phyloP scores from a whole-genome alignment of 1,284 basidiomycete genomes.

The Leccinum pachyderme region DNA sequence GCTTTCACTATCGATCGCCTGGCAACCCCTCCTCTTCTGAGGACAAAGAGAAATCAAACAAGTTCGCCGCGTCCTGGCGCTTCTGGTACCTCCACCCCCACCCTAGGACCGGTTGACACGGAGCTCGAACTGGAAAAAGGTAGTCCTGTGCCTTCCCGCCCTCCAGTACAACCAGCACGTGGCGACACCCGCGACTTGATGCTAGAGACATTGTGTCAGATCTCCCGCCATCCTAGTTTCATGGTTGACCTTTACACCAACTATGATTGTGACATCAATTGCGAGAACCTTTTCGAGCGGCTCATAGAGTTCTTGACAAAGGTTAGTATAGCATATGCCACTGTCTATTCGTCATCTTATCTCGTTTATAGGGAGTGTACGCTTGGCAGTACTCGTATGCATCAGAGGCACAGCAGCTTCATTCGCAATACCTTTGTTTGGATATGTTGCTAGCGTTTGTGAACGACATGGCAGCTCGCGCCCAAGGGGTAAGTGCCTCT shows the following conservation, averaged over 20 bases:
- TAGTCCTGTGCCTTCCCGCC: slow-evolving; percentile 51
- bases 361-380: slow-evolving; percentile 66
- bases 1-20: slow-evolving; percentile 92
- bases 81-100: slow-evolving; percentile 46
- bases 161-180: slow-evolving; percentile 72
- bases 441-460: slow-evolving; percentile 89
- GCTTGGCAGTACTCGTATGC: slow-evolving; percentile 59
- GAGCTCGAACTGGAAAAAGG: slow-evolving; percentile 50
- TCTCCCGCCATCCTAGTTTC: slow-evolving; percentile 81
- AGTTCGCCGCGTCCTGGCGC: slow-evolving; percentile 60
- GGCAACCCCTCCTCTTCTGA: slow-evolving; percentile 48
- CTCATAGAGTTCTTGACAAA: slow-evolving; percentile 89
- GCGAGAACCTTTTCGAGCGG: slow-evolving; percentile 93
- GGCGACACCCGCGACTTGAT: slow-evolving; percentile 90
- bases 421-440: slow-evolving; percentile 85
- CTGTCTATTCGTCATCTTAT: slow-evolving; percentile 4
- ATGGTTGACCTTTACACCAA: slow-evolving; percentile 96
- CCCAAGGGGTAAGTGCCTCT: slow-evolving; percentile 57
- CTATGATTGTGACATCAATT: slow-evolving; percentile 96
- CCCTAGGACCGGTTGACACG: slow-evolving; percentile 42
- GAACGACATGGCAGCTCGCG: slow-evolving; percentile 83
- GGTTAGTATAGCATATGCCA: slow-evolving; percentile 39
- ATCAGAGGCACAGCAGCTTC: slow-evolving; percentile 68
- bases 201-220: slow-evolving; percentile 83
- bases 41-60: slow-evolving; percentile 32